phyloP scores from a whole-genome alignment of 1,284 basidiomycete species.

The Anthracocystis walkeri region DNA sequence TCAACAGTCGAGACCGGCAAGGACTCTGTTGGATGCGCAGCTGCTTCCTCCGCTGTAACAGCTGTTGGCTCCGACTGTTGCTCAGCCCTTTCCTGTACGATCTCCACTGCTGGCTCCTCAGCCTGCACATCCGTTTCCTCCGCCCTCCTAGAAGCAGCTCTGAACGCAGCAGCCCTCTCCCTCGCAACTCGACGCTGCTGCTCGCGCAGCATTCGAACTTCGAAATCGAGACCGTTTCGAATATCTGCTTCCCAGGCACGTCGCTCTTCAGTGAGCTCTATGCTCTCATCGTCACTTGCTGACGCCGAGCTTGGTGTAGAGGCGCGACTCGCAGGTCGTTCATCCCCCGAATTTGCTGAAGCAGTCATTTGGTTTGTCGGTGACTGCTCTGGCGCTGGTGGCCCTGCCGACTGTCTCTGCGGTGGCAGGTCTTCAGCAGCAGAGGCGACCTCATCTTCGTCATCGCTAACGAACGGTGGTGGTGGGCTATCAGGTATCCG shows the following conservation, averaged over 20 bases:
- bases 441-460: conserved; percentile 24
- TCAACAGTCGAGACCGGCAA: too few species aligned
- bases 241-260: conserved; percentile 53
- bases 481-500: conserved; percentile 56
- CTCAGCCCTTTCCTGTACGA: not conserved
- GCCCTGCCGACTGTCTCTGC: not conserved
- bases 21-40: not conserved
- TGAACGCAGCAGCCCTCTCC: conserved; percentile 26
- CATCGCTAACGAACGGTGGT: conserved; percentile 57
- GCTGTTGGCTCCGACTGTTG: not conserved
- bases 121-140: not conserved
- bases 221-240: conserved; percentile 38
- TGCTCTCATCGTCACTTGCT: conserved; percentile 26
- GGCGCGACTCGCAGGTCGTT: conserved; percentile 14
- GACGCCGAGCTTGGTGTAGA: conserved; percentile 27
- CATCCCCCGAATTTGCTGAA: not conserved
- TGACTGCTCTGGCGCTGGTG: not conserved
- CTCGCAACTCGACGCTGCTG: conserved; percentile 49
- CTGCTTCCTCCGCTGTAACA: not conserved
- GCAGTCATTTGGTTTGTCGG: too few species aligned
- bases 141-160: not conserved
- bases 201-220: conserved; percentile 41
- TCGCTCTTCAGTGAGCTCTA: conserved; percentile 37
- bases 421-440: not conserved
- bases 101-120: not conserved